Percentiles rank a stretch among this genome's conserved stretches.
phyloP scores from a whole-genome alignment of 2,329 filamentous ascomycete genomes.

The Colletotrichum sp. region DNA sequence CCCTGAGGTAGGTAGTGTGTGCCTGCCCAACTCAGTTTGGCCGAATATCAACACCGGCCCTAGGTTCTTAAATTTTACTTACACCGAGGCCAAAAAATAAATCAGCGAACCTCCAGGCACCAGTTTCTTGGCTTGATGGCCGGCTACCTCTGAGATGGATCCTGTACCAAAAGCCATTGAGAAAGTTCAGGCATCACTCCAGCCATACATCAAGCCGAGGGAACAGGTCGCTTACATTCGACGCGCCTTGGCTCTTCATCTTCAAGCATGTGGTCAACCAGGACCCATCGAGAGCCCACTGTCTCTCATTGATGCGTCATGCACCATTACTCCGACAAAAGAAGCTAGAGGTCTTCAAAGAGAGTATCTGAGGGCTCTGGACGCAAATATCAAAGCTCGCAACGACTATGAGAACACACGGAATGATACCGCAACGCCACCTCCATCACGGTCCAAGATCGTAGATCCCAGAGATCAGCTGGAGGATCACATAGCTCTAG shows the following conservation, averaged over 20 bases:
- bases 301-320: conserved; percentile 49
- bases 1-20: neutral
- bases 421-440: conserved; percentile 25
- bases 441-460: conserved; percentile 15
- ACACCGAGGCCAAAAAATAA: neutral
- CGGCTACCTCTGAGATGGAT: conserved; percentile 21
- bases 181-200: conserved; percentile 48
- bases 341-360: conserved; percentile 53
- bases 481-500: conserved; percentile 55
- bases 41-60: neutral
- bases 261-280: conserved; percentile 52
- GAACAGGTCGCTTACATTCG: conserved; percentile 63
- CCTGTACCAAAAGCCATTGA: conserved; percentile 38
- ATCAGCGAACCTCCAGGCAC: neutral
- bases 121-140: neutral
- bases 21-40: neutral
- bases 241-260: conserved; percentile 57
- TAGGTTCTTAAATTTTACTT: neutral
- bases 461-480: conserved; percentile 32
- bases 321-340: conserved; percentile 36
- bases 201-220: conserved; percentile 59
- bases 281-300: conserved; percentile 49
- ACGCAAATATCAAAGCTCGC: conserved; percentile 56
- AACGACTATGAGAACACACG: conserved; percentile 46
- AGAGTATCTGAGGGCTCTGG: conserved; percentile 60